Conservation (phyloP, 208 protist species). For the Ichthyophonus hoferi region DNA sequence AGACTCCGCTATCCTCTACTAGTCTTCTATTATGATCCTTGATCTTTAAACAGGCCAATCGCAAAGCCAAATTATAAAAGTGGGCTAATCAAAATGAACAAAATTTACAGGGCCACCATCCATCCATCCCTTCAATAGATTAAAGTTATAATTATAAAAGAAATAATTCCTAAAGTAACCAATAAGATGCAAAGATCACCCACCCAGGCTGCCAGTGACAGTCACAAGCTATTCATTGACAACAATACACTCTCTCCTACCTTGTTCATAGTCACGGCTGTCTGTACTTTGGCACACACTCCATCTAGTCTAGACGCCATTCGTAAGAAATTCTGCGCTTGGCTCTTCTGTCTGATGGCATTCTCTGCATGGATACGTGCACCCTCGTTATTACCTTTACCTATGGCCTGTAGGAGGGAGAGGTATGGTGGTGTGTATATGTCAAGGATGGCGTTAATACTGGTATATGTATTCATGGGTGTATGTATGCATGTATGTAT, state of each 20-base stretch:
- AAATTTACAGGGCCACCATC: too few relatives aligned
- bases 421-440: background rate
- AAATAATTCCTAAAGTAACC: too few relatives aligned
- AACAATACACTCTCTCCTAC: background rate
- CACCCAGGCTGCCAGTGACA: too few relatives aligned
- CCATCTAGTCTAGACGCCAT: conserved; percentile 87
- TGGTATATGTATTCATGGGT: background rate
- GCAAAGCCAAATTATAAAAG: too few relatives aligned
- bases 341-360: conserved; percentile 92
- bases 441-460: background rate
- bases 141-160: too few relatives aligned
- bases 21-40: too few relatives aligned
- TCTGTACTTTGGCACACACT: conserved; percentile 85
- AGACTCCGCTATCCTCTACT: too few relatives aligned
- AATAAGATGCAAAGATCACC: too few relatives aligned
- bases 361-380: conserved; percentile 95
- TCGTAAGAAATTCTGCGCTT: conserved; percentile 86
- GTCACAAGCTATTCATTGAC: too few relatives aligned
- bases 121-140: too few relatives aligned
- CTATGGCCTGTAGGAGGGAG: conserved; percentile 69
- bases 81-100: too few relatives aligned
- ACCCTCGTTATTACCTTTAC: conserved; percentile 92
- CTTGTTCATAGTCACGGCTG: conserved; percentile 75
- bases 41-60: too few relatives aligned
- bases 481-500: background rate